Conservation (phyloP, 495 filamentous ascomycete genomes). For the Coniosporium apollinis region DNA sequence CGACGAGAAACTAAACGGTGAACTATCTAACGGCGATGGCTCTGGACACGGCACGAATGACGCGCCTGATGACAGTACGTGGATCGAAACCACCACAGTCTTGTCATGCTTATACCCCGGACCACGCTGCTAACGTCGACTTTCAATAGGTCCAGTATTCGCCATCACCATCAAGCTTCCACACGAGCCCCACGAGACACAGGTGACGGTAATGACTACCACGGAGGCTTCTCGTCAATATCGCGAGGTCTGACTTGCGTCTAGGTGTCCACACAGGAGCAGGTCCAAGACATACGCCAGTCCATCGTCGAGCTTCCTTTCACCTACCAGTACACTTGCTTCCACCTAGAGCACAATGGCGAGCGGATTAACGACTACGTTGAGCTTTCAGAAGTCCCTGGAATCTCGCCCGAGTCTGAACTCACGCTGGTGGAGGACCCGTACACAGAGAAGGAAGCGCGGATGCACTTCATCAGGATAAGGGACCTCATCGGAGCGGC, state of each 20-base stretch:
- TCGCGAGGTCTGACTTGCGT: too few species aligned
- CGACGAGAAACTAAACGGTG: too few species aligned
- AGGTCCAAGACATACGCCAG: constrained; percentile 93
- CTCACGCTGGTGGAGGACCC: constrained; percentile 80
- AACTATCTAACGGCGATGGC: too few species aligned
- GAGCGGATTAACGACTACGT: constrained; percentile 72
- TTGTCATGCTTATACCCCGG: too few species aligned
- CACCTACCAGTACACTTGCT: constrained; percentile 94
- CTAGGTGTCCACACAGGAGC: constrained; percentile 82
- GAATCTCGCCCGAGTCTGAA: constrained; percentile 53
- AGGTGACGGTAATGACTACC: constrained; percentile 52
- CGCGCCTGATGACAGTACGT: too few species aligned
- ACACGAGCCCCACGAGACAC: constrained; percentile 58
- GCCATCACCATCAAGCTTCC: constrained; percentile 72
- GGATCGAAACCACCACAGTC: too few species aligned
- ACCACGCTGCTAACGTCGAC: too few species aligned
- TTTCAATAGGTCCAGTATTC: constrained; percentile 35
- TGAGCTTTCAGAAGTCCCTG: constrained; percentile 82
- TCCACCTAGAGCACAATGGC: constrained; percentile 82
- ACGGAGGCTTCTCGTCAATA: too few species aligned
- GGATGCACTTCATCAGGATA: constrained; percentile 80
- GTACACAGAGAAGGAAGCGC: constrained; percentile 96
- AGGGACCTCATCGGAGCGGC: constrained; percentile 86
- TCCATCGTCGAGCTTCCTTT: constrained; percentile 88
- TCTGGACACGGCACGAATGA: too few species aligned